Percentiles rank a stretch among this genome's conserved stretches.
Evolutionary conservation across 371 early-diverging fungal genomes (phyloP).

Genomic region (Mucor sp.): DNA sequence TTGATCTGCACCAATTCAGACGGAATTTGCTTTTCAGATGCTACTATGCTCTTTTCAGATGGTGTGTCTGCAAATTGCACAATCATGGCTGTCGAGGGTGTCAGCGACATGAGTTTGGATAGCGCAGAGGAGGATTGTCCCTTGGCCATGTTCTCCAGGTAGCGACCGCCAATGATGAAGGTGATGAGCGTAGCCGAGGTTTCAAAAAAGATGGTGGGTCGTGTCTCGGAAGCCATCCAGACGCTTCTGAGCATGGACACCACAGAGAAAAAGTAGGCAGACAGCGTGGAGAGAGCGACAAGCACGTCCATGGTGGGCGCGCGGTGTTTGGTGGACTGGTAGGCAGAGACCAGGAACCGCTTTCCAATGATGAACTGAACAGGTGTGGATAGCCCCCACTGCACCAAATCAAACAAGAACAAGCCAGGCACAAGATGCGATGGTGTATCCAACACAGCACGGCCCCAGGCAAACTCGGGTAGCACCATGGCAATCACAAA

Average conservation of each 20-base stretch:
- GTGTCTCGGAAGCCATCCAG: conserved; percentile 14
- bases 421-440: conserved; percentile 59
- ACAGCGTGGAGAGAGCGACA: conserved; percentile 82
- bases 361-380: conserved; percentile 89
- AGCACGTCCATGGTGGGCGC: conserved; percentile 97
- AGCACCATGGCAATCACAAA: conserved; percentile 85
- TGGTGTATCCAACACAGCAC: conserved; percentile 48
- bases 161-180: conserved; percentile 90
- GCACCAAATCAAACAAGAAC: conserved; percentile 56
- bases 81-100: conserved; percentile 70
- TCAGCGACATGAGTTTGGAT: conserved; percentile 83
- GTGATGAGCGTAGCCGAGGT: conserved; percentile 89
- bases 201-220: conserved; percentile 89
- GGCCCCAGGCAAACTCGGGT: conserved; percentile 63
- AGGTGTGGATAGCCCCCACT: conserved; percentile 78
- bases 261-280: conserved; percentile 79
- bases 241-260: conserved; percentile 52
- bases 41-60: conserved; percentile 20
- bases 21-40: conserved; percentile 74
- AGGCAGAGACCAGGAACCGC: conserved; percentile 79
- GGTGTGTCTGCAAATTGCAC: conserved; percentile 12
- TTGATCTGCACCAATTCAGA: conserved; percentile 85
- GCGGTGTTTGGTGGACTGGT: conserved; percentile 76
- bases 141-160: conserved; percentile 93
- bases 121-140: conserved; percentile 90